Evolutionary conservation across 2,329 filamentous ascomycete species (phyloP).

Genomic region (Arthroderma sp.): DNA sequence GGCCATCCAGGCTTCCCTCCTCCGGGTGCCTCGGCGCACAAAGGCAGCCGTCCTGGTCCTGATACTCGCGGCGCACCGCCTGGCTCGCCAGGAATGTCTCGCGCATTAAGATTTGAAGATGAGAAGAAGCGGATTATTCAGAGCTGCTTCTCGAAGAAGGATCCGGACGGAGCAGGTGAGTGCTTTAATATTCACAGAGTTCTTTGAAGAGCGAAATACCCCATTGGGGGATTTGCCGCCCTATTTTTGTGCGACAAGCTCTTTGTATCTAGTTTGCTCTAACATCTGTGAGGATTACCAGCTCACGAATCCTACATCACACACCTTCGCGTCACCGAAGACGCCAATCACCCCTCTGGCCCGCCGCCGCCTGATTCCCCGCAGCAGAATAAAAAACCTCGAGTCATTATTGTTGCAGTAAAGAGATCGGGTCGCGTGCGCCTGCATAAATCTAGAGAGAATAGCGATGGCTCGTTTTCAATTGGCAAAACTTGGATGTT

Average conservation of each 20-base stretch:
- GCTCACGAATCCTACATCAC: conserved; percentile 87
- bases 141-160: conserved; percentile 84
- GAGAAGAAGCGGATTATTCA: conserved; percentile 91
- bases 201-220: too few species aligned
- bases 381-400: conserved; percentile 65
- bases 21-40: conserved; percentile 17
- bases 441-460: conserved; percentile 95
- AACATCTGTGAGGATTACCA: not conserved
- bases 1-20: conserved; percentile 20
- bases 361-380: conserved; percentile 71
- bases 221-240: too few species aligned
- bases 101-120: conserved; percentile 84
- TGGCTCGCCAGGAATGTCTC: conserved; percentile 23
- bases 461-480: conserved; percentile 83
- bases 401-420: conserved; percentile 86
- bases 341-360: conserved; percentile 63
- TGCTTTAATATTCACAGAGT: conserved; percentile 12
- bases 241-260: too few species aligned
- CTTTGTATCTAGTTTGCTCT: too few species aligned
- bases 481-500: conserved; percentile 98
- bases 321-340: conserved; percentile 84
- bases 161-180: conserved; percentile 73
- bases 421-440: conserved; percentile 83
- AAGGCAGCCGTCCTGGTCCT: conserved; percentile 20
- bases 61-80: conserved; percentile 22